Evolutionary conservation across 1,139 yeast genomes (phyloP), one percentile per base, ranked within the genome.

Genomic region (Debaryomycetaceae sp.): DNA sequence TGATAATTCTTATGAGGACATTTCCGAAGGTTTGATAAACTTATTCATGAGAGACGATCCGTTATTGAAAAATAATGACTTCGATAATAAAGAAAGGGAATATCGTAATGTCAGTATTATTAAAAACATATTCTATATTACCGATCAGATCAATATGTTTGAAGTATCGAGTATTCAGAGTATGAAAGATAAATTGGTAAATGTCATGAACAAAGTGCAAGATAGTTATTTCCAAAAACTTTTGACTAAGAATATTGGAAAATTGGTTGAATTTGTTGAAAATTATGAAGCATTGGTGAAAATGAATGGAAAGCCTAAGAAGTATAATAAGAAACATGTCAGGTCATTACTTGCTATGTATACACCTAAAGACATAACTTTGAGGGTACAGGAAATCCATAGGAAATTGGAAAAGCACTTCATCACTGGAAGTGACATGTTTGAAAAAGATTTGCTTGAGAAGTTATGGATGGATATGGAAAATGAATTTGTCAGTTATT

Each of bases 381-480:
- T 64, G 29, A 78, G 83, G 33, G 79, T 84, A 3, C 73, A 71
- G 11, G 78, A 75, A 22, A 67, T 87, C 30, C 75, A 78, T 41
- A 67, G 66, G 40, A 77, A 80, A 33, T 74, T 88, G 41, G 79
- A 78, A 36, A 68, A 71, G 46, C 87, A 86, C 51, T 80, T 86
- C 48, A 49, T 63, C 8, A 61, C 61, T 24, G 74, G 76, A 9
- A 63, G 62, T 28, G 66, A 64, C 40, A 67, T 69, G 54, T 65
- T 70, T 48, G 81, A 76, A 47, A 70, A 63, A 41, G 79, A 73
- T 41, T 55, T 77, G 37, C 54, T 74, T 39, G 71, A 70, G 38
- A 67, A 48, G 61, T 67, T 61, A 50, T 77, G 72, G 80, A 56
- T 54, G 47, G 66, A 66, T 51, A 49, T 75, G 66, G 72, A 68